Base-by-base conservation (phyloP, 2,329 filamentous ascomycete species). In the Immersiporthe knoxdaviesiana region DNA sequence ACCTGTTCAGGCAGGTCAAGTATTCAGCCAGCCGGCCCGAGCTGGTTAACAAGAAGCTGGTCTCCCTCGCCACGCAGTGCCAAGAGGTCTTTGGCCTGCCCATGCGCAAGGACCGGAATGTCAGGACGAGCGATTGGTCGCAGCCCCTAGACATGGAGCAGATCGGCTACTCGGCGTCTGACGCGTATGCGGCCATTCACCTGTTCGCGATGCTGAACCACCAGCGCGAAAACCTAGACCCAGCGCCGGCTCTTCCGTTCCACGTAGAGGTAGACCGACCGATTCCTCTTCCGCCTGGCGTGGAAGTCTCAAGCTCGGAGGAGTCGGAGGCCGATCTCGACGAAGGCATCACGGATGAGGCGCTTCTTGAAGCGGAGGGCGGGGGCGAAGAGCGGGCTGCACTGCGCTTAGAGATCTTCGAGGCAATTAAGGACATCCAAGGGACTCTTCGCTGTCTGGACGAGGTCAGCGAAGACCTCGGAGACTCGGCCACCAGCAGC, bases 171-270 rank as follows among this genome's bases (percentile, higher is more conserved):
- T 89, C 92, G 12, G 93, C 93, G 16, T 90, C 92, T 0, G 93
- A 97, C 77, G 91, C 93, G 0, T 97, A 97, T 76, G 93, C 92
- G 70, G 88, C 90, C 58, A 79, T 91, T 14, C 90, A 92, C 68
- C 81, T 97, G 1, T 97, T 88, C 75, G 83, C 92, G 70, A 84
- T 86, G 0, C 81, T 97, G 59, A 90, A 97, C 68, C 80, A 86
- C 63, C 87, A 91, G 74, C 85, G 94, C 21, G 83, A 87, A 73
- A 81, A 82, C 8, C 82, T 97, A 71, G 79, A 87, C 16, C 93
- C 93, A 1, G 85, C 81, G 2, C 94, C 94, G 6, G 91, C 92
- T 3, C 83, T 87, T 8, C 93, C 94, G 0, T 84, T 85, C 21
- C 85, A 88, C 73, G 89, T 87, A 3, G 94, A 97, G 75, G 81